Evolutionary conservation across 768 basidiomycete genomes (phyloP).

Genomic region (Naganishia vaughanmartiniae): DNA sequence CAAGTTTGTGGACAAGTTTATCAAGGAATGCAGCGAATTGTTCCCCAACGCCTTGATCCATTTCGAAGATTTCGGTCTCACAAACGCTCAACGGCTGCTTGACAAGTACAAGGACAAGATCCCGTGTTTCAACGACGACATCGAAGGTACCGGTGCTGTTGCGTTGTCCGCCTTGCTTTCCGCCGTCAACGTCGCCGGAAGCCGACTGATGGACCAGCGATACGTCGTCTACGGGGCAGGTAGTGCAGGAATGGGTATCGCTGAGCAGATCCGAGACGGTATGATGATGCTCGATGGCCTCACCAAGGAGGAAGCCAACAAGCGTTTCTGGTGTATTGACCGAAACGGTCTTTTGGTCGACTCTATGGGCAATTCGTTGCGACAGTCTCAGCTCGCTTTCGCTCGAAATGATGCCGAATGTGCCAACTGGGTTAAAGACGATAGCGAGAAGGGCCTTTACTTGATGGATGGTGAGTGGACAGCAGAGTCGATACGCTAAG

Average conservation of each 20-base stretch:
- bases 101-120: conserved; percentile 52
- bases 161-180: conserved; percentile 36
- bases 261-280: conserved; percentile 63
- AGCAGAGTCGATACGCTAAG: background rate
- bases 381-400: conserved; percentile 54
- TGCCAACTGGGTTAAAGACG: conserved; percentile 44
- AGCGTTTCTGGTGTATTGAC: conserved; percentile 73
- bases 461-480: conserved; percentile 60
- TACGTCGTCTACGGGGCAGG: conserved; percentile 75
- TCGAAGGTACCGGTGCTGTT: conserved; percentile 42
- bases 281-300: conserved; percentile 61
- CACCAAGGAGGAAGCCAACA: conserved; percentile 62
- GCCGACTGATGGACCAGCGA: conserved; percentile 67
- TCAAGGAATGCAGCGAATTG: conserved; percentile 50
- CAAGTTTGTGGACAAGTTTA: conserved; percentile 70
- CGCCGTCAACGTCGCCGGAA: conserved; percentile 39
- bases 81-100: conserved; percentile 52
- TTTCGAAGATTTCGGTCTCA: conserved; percentile 53
- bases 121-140: conserved; percentile 43
- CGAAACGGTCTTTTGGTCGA: conserved; percentile 63
- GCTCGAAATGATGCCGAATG: conserved; percentile 52
- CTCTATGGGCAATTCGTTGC: conserved; percentile 55
- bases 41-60: conserved; percentile 53
- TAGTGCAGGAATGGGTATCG: conserved; percentile 66
- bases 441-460: conserved; percentile 42